Conservation (phyloP, 108 stramenopile species). For the Cylindrotheca fusiformis region DNA sequence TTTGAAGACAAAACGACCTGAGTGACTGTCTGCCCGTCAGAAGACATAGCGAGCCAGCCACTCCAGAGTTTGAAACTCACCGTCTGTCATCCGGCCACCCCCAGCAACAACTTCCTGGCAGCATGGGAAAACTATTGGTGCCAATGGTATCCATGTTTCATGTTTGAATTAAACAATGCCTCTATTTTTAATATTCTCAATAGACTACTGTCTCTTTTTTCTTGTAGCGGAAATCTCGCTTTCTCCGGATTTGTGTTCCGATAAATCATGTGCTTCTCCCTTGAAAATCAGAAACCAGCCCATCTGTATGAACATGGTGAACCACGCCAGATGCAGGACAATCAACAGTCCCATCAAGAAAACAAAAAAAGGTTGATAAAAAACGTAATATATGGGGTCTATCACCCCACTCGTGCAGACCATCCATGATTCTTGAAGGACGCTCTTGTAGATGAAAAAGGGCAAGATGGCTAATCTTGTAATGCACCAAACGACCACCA, state of each 20-base stretch:
- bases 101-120: no score
- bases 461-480: conserved; percentile 68
- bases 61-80: no score
- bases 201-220: conserved; percentile 14
- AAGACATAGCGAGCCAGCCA: no score
- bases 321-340: conserved; percentile 76
- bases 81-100: no score
- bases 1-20: no score
- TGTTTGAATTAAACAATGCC: no score
- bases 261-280: conserved; percentile 78
- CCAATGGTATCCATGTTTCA: no score
- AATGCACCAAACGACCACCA: conserved; percentile 77
- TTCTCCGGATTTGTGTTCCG: conserved; percentile 86
- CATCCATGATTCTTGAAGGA: conserved; percentile 56
- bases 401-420: conserved; percentile 30
- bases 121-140: no score
- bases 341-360: conserved; percentile 53
- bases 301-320: conserved; percentile 76
- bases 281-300: conserved; percentile 69
- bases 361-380: conserved; percentile 55
- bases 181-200: no score
- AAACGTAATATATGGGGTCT: conserved; percentile 46
- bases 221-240: conserved; percentile 11
- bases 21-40: no score
- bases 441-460: conserved; percentile 66